phyloP scores from a whole-genome alignment of 306 rosid genomes.

The Vigna radiata region DNA sequence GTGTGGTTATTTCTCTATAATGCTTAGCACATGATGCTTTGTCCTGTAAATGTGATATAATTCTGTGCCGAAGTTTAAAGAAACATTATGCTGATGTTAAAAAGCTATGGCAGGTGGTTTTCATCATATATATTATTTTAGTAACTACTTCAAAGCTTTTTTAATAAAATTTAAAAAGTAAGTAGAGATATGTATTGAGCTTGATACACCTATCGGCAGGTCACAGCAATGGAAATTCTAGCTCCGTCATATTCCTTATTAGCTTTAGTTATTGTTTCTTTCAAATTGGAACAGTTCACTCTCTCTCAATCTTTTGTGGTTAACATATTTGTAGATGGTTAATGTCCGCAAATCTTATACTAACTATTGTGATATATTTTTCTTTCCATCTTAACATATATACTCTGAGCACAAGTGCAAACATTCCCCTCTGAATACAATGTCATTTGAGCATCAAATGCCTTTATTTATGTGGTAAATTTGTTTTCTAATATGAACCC shows the following conservation, averaged over 20 bases:
- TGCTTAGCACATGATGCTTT: neutral
- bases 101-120: neutral
- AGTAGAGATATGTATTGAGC: neutral
- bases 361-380: neutral
- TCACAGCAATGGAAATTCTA: neutral
- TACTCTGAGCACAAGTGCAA: neutral
- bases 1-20: neutral
- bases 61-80: neutral
- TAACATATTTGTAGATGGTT: neutral
- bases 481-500: neutral
- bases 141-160: neutral
- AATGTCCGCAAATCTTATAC: neutral
- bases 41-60: neutral
- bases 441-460: neutral
- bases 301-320: neutral
- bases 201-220: neutral
- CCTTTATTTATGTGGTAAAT: neutral
- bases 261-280: neutral
- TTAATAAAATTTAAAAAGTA: neutral
- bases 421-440: neutral
- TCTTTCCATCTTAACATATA: neutral
- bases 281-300: neutral
- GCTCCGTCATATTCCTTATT: neutral
- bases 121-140: neutral
- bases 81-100: neutral